Evolutionary conservation across 2,329 filamentous ascomycete genomes (phyloP), one percentile per base, ranked within the genome.

Genomic region (Botrytis sinoallii): DNA sequence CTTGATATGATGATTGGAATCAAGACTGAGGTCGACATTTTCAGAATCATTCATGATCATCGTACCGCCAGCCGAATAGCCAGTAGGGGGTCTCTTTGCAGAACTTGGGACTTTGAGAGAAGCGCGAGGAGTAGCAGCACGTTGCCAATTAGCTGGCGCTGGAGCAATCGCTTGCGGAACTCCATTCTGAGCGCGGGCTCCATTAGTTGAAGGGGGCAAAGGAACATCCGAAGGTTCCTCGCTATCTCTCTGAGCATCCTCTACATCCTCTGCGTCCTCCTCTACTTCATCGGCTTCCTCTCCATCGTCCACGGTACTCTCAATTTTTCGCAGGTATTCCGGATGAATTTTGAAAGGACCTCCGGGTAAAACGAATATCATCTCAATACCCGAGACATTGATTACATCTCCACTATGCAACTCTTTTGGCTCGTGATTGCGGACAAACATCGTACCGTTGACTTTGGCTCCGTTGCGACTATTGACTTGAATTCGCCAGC

Each of bases 351-450:
- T 86, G 40, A 94, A 86, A 38, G 89, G 88, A 73, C 85, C 86
- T 64, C 89, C 86, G 0, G 96, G 95, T n/a, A 97, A 89, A 66
- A 98, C 93, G 83, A 99, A 99, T 86, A 98, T 95, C 96, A 99
- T 99, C 84, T 99, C 95, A 1, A 96, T 93, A 71, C 93, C 93
- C 78, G 92, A 92, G 80, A 98, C 93, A 80, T 97, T 94, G 74
- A 99, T 91, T 61, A 98, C 93, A 81, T 95, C 91, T 74, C 96
- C 96, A 79, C 95, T 97, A 60, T 90, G 89, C 40, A 99, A 87
- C 44, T 89, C 84, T 18, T 18, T 57, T 48, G 89, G 88, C 57
- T 87, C 84, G 44, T 84, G 82, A 20, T 92, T 91, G 70, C 91
- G 87, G 79, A 92, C 92, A 73, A 97, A 84, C 32, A 88, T 85